These are phyloP conservation scores for Ogataea parapolymorpha DNA, from an alignment of 805 yeast species.

Conservation along the genomic window DNA sequence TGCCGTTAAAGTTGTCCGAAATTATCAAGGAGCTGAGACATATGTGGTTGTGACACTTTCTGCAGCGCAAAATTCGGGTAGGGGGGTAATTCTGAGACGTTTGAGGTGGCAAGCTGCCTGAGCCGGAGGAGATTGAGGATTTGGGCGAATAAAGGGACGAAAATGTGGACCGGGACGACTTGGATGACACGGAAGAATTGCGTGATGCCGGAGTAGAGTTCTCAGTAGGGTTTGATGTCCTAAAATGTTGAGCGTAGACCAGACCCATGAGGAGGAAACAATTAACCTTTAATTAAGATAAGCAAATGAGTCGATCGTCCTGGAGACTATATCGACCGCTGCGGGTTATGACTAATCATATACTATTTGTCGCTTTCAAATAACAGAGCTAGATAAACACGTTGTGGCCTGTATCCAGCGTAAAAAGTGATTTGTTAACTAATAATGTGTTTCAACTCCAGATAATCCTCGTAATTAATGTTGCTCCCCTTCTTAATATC, in stretches of 20 bases:
- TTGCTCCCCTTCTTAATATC: not conserved
- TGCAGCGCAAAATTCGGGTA: constrained; percentile 28
- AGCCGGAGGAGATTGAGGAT: constrained; percentile 31
- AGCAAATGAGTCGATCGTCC: constrained; percentile 8
- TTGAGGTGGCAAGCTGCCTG: constrained; percentile 8
- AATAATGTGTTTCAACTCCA: not conserved
- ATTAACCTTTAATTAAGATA: constrained; percentile 2
- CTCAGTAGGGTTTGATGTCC: constrained; percentile 11
- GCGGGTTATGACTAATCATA: not conserved
- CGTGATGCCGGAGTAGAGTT: not conserved
- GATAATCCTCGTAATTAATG: not conserved
- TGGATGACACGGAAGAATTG: constrained; percentile 12
- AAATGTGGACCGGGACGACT: constrained; percentile 34
- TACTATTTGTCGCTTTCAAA: not conserved
- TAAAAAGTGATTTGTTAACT: too few relatives aligned
- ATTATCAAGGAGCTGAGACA: constrained; percentile 28
- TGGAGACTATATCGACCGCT: not conserved
- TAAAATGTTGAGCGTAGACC: constrained; percentile 30
- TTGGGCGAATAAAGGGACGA: constrained; percentile 13
- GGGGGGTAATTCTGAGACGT: constrained; percentile 14
- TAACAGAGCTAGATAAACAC: too few relatives aligned
- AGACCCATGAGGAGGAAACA: constrained; percentile 25
- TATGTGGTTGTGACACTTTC: constrained; percentile 34
- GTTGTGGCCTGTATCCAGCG: too few relatives aligned
- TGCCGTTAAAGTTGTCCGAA: constrained; percentile 34